Base-by-base conservation (phyloP, 2,329 filamentous ascomycete species). In the Penicillium sclerotigenum region DNA sequence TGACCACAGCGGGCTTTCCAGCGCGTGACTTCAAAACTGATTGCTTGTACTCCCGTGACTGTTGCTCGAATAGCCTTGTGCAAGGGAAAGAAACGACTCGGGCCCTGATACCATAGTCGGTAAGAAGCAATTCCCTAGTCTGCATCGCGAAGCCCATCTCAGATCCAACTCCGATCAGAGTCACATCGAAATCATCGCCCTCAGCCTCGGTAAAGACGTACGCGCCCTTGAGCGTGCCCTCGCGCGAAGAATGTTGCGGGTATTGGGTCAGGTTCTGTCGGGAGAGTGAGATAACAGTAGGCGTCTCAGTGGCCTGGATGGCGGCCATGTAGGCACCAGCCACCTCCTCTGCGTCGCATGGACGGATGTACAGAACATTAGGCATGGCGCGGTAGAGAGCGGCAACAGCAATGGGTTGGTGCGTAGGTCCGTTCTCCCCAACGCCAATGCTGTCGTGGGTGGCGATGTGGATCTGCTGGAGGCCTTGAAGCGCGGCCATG, bases 361-460 rank as follows among this genome's bases (percentile, higher is more conserved):
- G 83, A 0, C 84, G 80, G 52, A 87, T 83, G 66, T 85, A 86
- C 1, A 81, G 71, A 0, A 87, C 59, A 57, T 86, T 85, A 0
- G 83, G 84, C 83, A 87, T 87, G 24, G 83, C 80, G 5, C 84
- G 80, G 67, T 83, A 86, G 3, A 86, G 72, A 0, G 79, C 69
- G 10, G 80, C 78, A 0, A 86, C 73, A 34, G 79, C 83, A 26
- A 87, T 79, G 3, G 84, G 83, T 65, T 87, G 84, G 60, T 87
- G 84, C 0, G 84, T 86, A 0, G 83, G 84, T 0, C 83, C 84
- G 59, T 86, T 80, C 59, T 86, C 80, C 1, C 84, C 83, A 31
- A 77, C 81, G n/a, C 80, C 84, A 46, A 86, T 82, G 10, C 76
- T 80, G 70, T 86, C 83, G 68, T 87, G 84, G 0, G 84, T 87